These are phyloP conservation scores for Sugiyamaella smithiae DNA, from an alignment of 805 yeast genomes.

Conservation along the genomic window DNA sequence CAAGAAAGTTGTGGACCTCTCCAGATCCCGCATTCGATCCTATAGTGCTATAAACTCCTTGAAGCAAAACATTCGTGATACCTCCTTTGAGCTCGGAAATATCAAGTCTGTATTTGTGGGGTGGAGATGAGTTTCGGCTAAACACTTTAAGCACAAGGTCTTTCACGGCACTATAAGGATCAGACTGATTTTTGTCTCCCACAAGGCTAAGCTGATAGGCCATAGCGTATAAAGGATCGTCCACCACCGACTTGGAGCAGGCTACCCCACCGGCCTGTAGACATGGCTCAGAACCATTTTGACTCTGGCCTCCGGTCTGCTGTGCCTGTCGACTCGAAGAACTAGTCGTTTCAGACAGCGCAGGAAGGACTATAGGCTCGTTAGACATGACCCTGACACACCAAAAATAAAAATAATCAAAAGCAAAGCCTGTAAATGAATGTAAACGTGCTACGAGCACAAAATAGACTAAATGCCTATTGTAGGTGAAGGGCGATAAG, in stretches of 20 bases:
- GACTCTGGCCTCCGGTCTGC: no score
- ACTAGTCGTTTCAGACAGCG: neutral
- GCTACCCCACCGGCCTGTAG: no score
- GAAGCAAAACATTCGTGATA: slow-evolving; percentile 37
- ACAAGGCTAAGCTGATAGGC: slow-evolving; percentile 18
- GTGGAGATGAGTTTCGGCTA: slow-evolving; percentile 4
- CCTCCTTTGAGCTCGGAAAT: slow-evolving; percentile 36
- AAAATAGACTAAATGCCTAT: no score
- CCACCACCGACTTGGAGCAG: slow-evolving; percentile 3
- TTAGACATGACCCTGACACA: neutral
- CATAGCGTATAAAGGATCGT: slow-evolving; percentile 19
- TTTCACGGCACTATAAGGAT: slow-evolving; percentile 17
- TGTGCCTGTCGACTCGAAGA: no score
- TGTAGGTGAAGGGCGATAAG: no score
- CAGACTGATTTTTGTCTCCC: neutral
- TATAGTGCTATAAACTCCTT: slow-evolving; percentile 23
- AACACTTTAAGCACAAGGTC: slow-evolving; percentile 17
- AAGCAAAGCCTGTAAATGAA: no score
- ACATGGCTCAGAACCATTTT: no score
- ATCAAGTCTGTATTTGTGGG: slow-evolving; percentile 15
- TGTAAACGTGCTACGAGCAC: no score
- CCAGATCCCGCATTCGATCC: slow-evolving; percentile 1
- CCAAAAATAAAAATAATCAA: neutral
- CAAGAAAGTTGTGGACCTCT: slow-evolving; percentile 36
- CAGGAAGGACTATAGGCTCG: neutral